These are phyloP conservation scores for Ophiosphaerella korrae DNA, from an alignment of 2,329 filamentous ascomycete genomes.

Conservation along the genomic window DNA sequence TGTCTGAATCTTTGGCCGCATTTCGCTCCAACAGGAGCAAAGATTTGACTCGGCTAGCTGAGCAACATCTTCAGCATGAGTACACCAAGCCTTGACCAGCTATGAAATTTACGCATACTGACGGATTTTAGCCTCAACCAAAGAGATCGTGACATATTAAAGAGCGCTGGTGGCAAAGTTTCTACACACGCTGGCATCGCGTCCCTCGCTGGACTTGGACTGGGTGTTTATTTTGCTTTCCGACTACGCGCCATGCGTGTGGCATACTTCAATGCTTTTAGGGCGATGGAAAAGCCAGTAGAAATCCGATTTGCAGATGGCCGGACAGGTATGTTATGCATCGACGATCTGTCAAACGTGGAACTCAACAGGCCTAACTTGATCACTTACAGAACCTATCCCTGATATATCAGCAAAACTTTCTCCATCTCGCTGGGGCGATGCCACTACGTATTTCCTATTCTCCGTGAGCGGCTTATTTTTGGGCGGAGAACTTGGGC, in stretches of 20 bases:
- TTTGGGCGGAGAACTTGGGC: constrained; percentile 66
- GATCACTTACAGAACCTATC: constrained; percentile 55
- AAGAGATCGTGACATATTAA: constrained; percentile 63
- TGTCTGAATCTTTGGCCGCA: constrained; percentile 40
- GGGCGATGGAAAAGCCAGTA: constrained; percentile 64
- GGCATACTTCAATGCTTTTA: constrained; percentile 67
- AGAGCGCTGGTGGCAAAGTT: constrained; percentile 61
- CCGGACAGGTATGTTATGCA: constrained; percentile 53
- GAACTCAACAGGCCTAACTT: background rate
- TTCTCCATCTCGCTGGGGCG: constrained; percentile 62
- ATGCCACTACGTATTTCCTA: constrained; percentile 67
- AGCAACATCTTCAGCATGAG: constrained; percentile 43
- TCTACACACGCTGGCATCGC: constrained; percentile 62
- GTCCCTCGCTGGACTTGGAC: constrained; percentile 63
- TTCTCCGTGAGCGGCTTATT: constrained; percentile 67
- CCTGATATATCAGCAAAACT: constrained; percentile 65
- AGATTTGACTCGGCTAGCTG: constrained; percentile 36
- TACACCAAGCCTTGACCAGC: constrained; percentile 9
- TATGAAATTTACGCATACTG: background rate
- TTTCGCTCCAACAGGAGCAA: constrained; percentile 35
- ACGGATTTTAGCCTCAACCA: constrained; percentile 49
- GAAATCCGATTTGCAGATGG: constrained; percentile 67
- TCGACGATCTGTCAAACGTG: background rate
- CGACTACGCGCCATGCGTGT: constrained; percentile 61
- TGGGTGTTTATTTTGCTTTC: constrained; percentile 61